Percentiles rank a stretch among this genome's conserved stretches.
phyloP scores from a whole-genome alignment of 192 early-diverging fungal genomes.

The Podila clonocystis region DNA sequence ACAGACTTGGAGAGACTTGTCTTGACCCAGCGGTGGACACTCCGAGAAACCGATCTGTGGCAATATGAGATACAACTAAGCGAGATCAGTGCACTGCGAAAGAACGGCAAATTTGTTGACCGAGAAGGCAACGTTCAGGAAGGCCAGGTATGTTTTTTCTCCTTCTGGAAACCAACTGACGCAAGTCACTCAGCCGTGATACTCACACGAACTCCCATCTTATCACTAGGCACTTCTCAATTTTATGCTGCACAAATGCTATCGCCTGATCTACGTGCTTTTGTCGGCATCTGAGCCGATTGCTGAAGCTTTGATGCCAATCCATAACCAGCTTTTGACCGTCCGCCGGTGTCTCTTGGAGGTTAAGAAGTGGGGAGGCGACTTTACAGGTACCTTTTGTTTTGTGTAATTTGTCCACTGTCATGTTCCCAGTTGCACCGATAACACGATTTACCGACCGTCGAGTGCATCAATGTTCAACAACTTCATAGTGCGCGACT shows the following conservation, averaged over 20 bases:
- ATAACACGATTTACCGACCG: too few relatives aligned
- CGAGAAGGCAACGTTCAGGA: slow-evolving; percentile 68
- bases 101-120: slow-evolving; percentile 87
- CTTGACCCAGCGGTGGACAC: slow-evolving; percentile 79
- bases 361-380: slow-evolving; percentile 84
- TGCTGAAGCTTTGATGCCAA: slow-evolving; percentile 81
- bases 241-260: slow-evolving; percentile 85
- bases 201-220: not conserved
- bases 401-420: not conserved
- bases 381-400: slow-evolving; percentile 62
- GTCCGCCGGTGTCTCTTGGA: slow-evolving; percentile 81
- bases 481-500: slow-evolving; percentile 60
- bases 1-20: slow-evolving; percentile 78
- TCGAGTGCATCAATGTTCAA: too few relatives aligned
- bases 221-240: slow-evolving; percentile 66
- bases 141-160: slow-evolving; percentile 63
- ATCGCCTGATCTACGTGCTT: slow-evolving; percentile 85
- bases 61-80: slow-evolving; percentile 72
- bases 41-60: slow-evolving; percentile 82
- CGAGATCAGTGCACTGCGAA: slow-evolving; percentile 85
- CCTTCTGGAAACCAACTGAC: not conserved
- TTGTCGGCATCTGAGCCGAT: slow-evolving; percentile 83
- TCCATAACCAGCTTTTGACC: slow-evolving; percentile 88
- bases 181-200: not conserved
- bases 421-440: not conserved